Conservation (phyloP, 2,329 filamentous ascomycete genomes). For the Metarhizium humberi region DNA sequence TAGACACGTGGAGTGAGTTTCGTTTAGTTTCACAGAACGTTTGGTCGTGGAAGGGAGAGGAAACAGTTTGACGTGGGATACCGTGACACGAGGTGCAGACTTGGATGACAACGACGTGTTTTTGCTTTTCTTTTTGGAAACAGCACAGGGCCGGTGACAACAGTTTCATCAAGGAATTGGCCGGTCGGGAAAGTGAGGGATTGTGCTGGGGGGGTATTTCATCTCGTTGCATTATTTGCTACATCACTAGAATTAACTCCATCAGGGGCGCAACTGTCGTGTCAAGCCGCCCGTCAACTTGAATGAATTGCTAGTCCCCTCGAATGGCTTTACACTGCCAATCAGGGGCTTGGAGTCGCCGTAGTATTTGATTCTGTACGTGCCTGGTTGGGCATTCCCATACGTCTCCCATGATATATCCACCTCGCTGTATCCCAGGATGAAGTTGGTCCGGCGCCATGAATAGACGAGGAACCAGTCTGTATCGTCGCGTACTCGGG, state of each 20-base stretch:
- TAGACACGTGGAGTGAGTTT: not conserved
- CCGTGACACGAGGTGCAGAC: not conserved
- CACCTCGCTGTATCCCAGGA: conserved; percentile 70
- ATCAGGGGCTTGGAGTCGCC: conserved; percentile 60
- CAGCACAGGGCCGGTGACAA: not conserved
- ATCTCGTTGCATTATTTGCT: not conserved
- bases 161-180: not conserved
- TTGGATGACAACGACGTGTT: not conserved
- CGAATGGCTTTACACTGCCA: conserved; percentile 30
- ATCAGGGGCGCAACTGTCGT: not conserved
- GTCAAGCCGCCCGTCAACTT: conserved; percentile 4
- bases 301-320: conserved; percentile 14
- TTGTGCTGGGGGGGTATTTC: not conserved
- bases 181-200: not conserved
- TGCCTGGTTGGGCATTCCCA: conserved; percentile 45
- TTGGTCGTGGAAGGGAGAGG: not conserved
- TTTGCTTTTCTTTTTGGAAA: not conserved
- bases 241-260: not conserved
- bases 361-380: conserved; percentile 74
- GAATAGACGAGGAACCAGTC: conserved; percentile 79
- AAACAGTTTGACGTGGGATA: not conserved
- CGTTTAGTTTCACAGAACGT: not conserved
- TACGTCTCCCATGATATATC: conserved; percentile 64
- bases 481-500: conserved; percentile 56
- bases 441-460: conserved; percentile 63